These are phyloP conservation scores for Thozetella sp. DNA, from an alignment of 495 filamentous ascomycete species.

Conservation along the genomic window DNA sequence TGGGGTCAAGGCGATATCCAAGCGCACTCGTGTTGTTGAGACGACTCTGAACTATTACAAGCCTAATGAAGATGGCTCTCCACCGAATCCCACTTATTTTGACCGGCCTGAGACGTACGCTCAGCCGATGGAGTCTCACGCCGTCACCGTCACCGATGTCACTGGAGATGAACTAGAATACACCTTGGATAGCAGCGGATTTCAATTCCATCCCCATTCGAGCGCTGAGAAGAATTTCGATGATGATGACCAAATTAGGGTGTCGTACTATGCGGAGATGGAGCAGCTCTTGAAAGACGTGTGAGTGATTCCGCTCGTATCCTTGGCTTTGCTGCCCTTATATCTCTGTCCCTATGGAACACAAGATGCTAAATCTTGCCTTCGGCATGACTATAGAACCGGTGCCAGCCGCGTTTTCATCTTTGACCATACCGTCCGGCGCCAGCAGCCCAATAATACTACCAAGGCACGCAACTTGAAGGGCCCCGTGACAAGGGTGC, in stretches of 20 bases:
- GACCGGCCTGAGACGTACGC: conserved; percentile 43
- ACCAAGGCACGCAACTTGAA: conserved; percentile 23
- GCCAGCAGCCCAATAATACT: conserved; percentile 40
- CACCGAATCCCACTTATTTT: conserved; percentile 47
- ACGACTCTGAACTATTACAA: conserved; percentile 64
- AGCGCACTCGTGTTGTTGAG: no score
- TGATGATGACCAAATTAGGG: conserved; percentile 61
- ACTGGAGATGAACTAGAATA: conserved; percentile 33
- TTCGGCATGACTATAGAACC: conserved; percentile 44
- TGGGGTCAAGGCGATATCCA: no score
- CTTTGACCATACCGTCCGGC: conserved; percentile 76
- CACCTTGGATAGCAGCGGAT: conserved; percentile 37
- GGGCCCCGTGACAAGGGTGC: conserved; percentile 65
- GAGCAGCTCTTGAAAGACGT: conserved; percentile 61
- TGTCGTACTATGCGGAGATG: conserved; percentile 63
- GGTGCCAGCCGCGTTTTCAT: conserved; percentile 64
- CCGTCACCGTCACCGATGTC: conserved; percentile 38
- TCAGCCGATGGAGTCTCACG: conserved; percentile 39
- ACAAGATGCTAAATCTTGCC: no score
- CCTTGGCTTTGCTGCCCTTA: no score
- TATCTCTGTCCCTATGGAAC: no score
- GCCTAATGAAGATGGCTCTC: conserved; percentile 61
- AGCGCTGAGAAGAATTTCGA: conserved; percentile 53
- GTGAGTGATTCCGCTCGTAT: no score
- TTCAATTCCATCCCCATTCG: conserved; percentile 32